These are phyloP conservation scores for Solanum appendiculatum DNA, from an alignment of 257 asterid genomes.

Conservation along the genomic window DNA sequence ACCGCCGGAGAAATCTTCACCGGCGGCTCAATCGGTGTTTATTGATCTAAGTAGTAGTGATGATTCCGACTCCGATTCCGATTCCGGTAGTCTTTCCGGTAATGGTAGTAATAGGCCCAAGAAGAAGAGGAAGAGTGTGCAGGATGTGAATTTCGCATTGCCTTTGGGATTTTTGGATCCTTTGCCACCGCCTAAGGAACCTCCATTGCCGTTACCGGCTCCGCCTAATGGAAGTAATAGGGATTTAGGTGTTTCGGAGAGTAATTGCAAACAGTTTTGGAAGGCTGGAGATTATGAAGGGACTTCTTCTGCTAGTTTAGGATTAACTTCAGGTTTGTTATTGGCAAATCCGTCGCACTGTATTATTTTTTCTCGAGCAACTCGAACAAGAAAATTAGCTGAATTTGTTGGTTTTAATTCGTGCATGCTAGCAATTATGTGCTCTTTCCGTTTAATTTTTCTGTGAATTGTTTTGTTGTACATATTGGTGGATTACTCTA, in stretches of 20 bases:
- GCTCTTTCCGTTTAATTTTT: not conserved
- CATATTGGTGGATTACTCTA: not conserved
- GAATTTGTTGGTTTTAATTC: not conserved
- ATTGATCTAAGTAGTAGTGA: constrained; percentile 21
- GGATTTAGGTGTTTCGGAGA: not conserved
- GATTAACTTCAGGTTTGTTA: constrained; percentile 27
- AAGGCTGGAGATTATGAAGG: constrained; percentile 90
- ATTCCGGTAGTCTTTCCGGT: not conserved
- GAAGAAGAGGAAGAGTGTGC: constrained; percentile 38
- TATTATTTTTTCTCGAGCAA: not conserved
- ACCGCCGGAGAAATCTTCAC: not conserved
- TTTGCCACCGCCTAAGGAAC: constrained; percentile 22
- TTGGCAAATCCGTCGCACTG: not conserved
- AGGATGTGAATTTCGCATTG: constrained; percentile 21
- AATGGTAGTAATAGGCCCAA: constrained; percentile 2
- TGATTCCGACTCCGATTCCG: constrained; percentile 18
- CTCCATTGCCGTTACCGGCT: constrained; percentile 21
- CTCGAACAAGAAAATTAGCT: not conserved
- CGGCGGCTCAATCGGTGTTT: not conserved
- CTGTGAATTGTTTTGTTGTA: not conserved
- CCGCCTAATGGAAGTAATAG: not conserved
- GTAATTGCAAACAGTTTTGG: constrained; percentile 68
- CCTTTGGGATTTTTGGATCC: constrained; percentile 85
- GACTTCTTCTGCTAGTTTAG: constrained; percentile 32
- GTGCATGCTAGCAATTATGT: not conserved